Evolutionary conservation across 371 early-diverging fungal genomes (phyloP).

Genomic region (Apophysomyces trapeziformis): DNA sequence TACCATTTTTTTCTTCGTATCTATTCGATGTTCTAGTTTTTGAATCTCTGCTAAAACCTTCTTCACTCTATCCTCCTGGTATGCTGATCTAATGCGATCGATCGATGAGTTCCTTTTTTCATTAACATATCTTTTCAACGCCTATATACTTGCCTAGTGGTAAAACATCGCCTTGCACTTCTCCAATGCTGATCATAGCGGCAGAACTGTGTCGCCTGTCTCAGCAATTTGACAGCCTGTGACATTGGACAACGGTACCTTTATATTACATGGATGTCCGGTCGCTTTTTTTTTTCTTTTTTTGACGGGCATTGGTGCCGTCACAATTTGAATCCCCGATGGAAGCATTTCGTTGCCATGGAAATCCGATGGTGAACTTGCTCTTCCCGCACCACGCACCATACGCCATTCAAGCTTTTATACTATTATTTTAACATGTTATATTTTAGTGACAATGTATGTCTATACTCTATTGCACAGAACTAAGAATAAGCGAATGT

Average conservation of each 20-base stretch:
- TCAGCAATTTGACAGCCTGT: slow-evolving; percentile 10
- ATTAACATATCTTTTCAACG: not conserved
- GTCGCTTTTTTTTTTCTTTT: not conserved
- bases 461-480: too few relatives aligned
- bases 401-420: too few relatives aligned
- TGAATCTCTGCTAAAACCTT: slow-evolving; percentile 7
- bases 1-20: not conserved
- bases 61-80: slow-evolving; percentile 7
- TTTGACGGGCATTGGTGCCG: slow-evolving; percentile 6
- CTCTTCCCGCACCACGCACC: too few relatives aligned
- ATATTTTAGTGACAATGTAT: too few relatives aligned
- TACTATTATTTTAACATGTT: too few relatives aligned
- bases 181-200: slow-evolving; percentile 1
- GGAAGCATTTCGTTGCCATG: not conserved
- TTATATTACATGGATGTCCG: not conserved
- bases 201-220: slow-evolving; percentile 3
- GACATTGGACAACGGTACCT: not conserved
- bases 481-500: too few relatives aligned
- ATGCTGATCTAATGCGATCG: not conserved
- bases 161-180: not conserved
- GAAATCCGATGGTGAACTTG: too few relatives aligned
- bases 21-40: slow-evolving; percentile 9
- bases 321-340: not conserved
- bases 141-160: not conserved
- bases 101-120: not conserved